Evolutionary conservation across 495 filamentous ascomycete species (phyloP).

Genomic region (Penicillium alfredii): DNA sequence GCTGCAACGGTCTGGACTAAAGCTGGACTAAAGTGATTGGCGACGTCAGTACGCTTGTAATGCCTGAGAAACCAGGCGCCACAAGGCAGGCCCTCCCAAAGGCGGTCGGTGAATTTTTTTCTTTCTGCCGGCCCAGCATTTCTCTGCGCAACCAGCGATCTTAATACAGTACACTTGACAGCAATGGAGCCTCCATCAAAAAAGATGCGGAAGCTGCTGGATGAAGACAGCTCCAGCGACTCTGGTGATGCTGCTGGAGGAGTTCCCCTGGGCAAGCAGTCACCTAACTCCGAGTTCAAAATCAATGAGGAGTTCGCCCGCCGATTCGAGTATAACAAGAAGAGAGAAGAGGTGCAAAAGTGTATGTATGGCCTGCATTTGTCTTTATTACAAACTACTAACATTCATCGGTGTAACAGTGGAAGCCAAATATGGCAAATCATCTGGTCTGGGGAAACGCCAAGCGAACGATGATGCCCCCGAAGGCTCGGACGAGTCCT

Average conservation of each 20-base stretch:
- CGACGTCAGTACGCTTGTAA: conserved; percentile 40
- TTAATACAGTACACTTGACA: neutral
- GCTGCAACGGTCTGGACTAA: too few relatives aligned
- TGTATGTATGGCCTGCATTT: conserved; percentile 47
- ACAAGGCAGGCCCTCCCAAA: too few relatives aligned
- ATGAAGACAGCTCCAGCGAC: conserved; percentile 51
- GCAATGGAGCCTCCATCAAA: conserved; percentile 45
- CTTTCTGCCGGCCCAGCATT: conserved; percentile 20
- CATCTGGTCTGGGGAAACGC: conserved; percentile 27
- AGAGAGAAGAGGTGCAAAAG: conserved; percentile 79
- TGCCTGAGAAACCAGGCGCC: too few relatives aligned
- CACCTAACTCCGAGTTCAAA: conserved; percentile 50
- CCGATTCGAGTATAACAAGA: conserved; percentile 93
- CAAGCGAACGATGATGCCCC: conserved; percentile 30
- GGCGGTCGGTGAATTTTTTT: conserved; percentile 30
- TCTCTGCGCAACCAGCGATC: conserved; percentile 1
- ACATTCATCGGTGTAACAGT: conserved; percentile 43
- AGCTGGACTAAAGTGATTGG: conserved; percentile 42
- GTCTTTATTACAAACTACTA: conserved; percentile 1
- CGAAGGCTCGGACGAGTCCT: conserved; percentile 49
- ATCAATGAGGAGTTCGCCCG: conserved; percentile 88
- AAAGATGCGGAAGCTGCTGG: conserved; percentile 40
- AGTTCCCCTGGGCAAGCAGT: conserved; percentile 30
- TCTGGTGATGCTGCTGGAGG: conserved; percentile 49
- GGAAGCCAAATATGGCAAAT: conserved; percentile 76